phyloP scores from a whole-genome alignment of 495 filamentous ascomycete species.

The Penicillium atrosanguineum region DNA sequence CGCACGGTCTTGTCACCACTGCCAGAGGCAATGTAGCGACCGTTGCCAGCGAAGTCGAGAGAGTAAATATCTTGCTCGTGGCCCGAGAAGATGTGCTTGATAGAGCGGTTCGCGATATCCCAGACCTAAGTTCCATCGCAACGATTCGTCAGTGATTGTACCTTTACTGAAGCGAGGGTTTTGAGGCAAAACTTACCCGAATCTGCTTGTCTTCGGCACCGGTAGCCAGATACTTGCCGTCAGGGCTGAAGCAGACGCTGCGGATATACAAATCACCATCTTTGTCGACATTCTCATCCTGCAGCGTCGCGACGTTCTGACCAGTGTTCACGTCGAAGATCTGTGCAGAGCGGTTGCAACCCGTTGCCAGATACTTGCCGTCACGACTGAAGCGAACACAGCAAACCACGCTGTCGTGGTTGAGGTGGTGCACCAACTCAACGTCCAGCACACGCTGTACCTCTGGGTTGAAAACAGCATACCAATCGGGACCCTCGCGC shows the following conservation, averaged over 20 bases:
- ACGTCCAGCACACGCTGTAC: constrained; percentile 83
- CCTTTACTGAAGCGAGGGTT: background rate
- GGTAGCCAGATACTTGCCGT: constrained; percentile 84
- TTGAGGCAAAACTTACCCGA: constrained; percentile 55
- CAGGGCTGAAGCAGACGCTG: constrained; percentile 90
- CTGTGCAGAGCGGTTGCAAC: constrained; percentile 84
- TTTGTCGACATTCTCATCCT: constrained; percentile 80
- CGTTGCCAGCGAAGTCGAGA: constrained; percentile 85
- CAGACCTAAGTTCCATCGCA: constrained; percentile 63
- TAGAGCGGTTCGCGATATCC: constrained; percentile 74
- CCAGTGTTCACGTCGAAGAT: constrained; percentile 84
- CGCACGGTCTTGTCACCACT: constrained; percentile 86
- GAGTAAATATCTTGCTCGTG: constrained; percentile 95
- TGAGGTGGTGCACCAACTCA: constrained; percentile 80
- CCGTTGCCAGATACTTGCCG: constrained; percentile 84
- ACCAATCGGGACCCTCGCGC: constrained; percentile 82
- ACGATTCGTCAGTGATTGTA: constrained; percentile 2
- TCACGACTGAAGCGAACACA: constrained; percentile 88
- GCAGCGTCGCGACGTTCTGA: constrained; percentile 72
- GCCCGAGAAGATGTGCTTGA: constrained; percentile 77
- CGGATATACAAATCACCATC: constrained; percentile 86
- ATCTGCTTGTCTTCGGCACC: constrained; percentile 92
- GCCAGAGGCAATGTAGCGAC: constrained; percentile 83
- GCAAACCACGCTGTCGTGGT: constrained; percentile 86
- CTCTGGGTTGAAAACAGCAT: constrained; percentile 83